These are phyloP conservation scores for Kuraishia hungarica DNA, from an alignment of 805 yeast species.

Conservation along the genomic window DNA sequence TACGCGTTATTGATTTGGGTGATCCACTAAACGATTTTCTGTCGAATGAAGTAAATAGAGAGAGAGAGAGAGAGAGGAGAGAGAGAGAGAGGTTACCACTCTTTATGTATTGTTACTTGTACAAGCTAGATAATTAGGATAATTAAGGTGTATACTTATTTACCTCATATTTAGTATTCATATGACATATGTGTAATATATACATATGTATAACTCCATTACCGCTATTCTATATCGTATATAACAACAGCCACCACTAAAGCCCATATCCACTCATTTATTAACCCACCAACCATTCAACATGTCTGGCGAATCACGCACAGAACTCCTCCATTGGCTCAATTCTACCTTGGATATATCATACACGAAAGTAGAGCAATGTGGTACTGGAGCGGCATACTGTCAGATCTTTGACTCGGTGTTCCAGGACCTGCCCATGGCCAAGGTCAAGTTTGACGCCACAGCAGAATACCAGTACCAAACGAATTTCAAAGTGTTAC, in stretches of 20 bases:
- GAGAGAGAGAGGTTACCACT: too few relatives aligned
- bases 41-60: background rate
- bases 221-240: too few relatives aligned
- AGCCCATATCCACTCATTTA: too few relatives aligned
- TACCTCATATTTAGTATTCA: too few relatives aligned
- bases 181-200: too few relatives aligned
- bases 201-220: too few relatives aligned
- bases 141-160: too few relatives aligned
- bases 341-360: slow-evolving; percentile 59
- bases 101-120: too few relatives aligned
- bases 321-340: slow-evolving; percentile 80
- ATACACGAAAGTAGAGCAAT: slow-evolving; percentile 77
- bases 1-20: background rate
- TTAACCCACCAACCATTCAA: too few relatives aligned
- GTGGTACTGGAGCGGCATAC: slow-evolving; percentile 94
- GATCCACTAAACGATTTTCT: background rate
- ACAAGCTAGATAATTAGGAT: too few relatives aligned
- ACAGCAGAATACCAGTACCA: slow-evolving; percentile 67
- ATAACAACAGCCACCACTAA: too few relatives aligned
- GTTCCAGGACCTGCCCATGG: slow-evolving; percentile 74
- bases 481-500: slow-evolving; percentile 79
- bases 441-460: slow-evolving; percentile 65
- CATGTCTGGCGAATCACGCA: slow-evolving; percentile 63
- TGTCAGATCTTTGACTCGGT: slow-evolving; percentile 88
- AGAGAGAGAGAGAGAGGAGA: too few relatives aligned